Evolutionary conservation across 202 grass and related monocot species (phyloP).

Genomic region (Schoenoplectus tabernaemontani): DNA sequence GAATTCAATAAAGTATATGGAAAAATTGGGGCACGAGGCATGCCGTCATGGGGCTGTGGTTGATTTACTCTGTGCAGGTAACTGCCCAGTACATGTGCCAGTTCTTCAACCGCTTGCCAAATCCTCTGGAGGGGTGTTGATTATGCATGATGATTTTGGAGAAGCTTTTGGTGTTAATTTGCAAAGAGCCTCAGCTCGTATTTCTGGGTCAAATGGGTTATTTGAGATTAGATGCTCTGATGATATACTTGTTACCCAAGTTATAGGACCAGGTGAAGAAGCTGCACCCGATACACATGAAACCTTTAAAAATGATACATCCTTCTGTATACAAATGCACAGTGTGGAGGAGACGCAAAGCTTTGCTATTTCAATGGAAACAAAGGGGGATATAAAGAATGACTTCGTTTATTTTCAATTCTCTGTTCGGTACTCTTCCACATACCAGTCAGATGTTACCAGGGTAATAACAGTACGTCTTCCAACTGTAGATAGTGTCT

Average conservation of each 20-base stretch:
- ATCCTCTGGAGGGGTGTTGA: constrained; percentile 83
- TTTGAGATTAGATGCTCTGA: constrained; percentile 94
- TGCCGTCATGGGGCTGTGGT: constrained; percentile 59
- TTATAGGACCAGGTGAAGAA: constrained; percentile 96
- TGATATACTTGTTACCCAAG: constrained; percentile 83
- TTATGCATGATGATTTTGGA: constrained; percentile 97
- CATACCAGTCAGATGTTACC: constrained; percentile 75
- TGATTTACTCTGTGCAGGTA: constrained; percentile 91
- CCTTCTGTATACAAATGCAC: constrained; percentile 89
- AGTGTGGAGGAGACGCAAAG: constrained; percentile 84
- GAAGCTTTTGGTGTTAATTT: constrained; percentile 97
- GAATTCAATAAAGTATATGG: constrained; percentile 83
- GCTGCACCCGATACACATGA: constrained; percentile 81
- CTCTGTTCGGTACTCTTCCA: constrained; percentile 73
- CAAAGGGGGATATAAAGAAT: constrained; percentile 71
- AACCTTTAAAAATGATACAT: constrained; percentile 83
- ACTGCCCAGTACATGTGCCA: constrained; percentile 76
- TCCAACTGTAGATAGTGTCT: constrained; percentile 67
- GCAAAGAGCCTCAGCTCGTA: constrained; percentile 84
- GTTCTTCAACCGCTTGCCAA: constrained; percentile 79
- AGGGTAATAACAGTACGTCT: constrained; percentile 74
- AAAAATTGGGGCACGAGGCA: constrained; percentile 80
- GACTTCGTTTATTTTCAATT: constrained; percentile 96
- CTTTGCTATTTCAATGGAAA: constrained; percentile 88
- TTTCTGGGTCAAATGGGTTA: constrained; percentile 76